phyloP scores from a whole-genome alignment of 441 rosid species.

The Gossypium davidsonii region DNA sequence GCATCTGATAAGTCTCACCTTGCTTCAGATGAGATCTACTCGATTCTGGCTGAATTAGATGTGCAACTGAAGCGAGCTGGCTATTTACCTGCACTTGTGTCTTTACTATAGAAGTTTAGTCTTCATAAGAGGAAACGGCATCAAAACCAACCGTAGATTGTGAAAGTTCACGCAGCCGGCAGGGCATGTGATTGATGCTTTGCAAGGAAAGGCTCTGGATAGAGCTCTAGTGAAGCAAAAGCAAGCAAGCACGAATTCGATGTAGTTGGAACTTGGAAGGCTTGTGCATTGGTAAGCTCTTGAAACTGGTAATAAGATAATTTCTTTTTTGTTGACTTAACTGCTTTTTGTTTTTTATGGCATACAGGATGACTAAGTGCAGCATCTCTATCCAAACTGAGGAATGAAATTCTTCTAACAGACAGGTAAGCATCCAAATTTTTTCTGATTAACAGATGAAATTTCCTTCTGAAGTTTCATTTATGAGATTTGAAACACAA shows the following conservation, averaged over 20 bases:
- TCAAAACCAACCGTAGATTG: background rate
- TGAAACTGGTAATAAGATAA: background rate
- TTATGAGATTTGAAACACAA: background rate
- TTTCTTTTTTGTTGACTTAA: background rate
- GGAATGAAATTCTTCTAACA: slow-evolving; percentile 74
- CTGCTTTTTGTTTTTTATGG: background rate
- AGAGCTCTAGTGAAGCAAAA: background rate
- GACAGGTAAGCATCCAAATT: slow-evolving; percentile 47
- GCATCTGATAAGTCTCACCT: slow-evolving; percentile 43
- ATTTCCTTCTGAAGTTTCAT: background rate
- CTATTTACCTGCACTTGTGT: slow-evolving; percentile 18
- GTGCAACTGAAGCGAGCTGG: slow-evolving; percentile 33
- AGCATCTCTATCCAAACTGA: slow-evolving; percentile 62
- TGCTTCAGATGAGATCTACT: slow-evolving; percentile 30
- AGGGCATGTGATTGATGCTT: background rate
- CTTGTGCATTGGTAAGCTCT: background rate
- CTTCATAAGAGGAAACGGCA: background rate
- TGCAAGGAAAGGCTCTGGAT: background rate
- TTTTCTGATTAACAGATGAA: background rate
- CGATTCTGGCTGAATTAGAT: slow-evolving; percentile 36
- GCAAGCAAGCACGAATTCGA: background rate
- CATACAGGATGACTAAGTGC: slow-evolving; percentile 69
- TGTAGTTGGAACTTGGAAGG: background rate
- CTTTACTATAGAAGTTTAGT: background rate
- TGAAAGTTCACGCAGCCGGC: background rate